Conservation (phyloP, 2,329 filamentous ascomycete genomes). For the Claviceps citrina region DNA sequence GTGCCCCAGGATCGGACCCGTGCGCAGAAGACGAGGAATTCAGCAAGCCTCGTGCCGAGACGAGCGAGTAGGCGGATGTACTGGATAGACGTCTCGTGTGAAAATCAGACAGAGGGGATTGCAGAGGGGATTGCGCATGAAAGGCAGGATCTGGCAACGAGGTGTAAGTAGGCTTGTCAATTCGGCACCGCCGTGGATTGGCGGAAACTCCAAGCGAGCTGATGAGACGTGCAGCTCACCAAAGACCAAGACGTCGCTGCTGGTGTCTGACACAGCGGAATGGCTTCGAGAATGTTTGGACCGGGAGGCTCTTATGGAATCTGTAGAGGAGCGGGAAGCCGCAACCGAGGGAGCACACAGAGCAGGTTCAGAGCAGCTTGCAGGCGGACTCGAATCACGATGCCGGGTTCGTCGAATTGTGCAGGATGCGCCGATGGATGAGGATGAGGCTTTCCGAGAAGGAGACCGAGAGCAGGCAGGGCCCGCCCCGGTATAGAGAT, state of each 20-base stretch:
- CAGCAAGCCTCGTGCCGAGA: slow-evolving; percentile 38
- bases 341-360: slow-evolving; percentile 37
- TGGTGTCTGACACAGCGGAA: slow-evolving; percentile 26
- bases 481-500: background rate
- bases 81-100: slow-evolving; percentile 54
- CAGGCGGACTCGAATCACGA: slow-evolving; percentile 43
- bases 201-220: slow-evolving; percentile 33
- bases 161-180: slow-evolving; percentile 14
- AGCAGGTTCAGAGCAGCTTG: slow-evolving; percentile 42
- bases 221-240: slow-evolving; percentile 27
- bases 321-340: slow-evolving; percentile 31
- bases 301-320: slow-evolving; percentile 27
- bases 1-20: slow-evolving; percentile 32
- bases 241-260: slow-evolving; percentile 22
- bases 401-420: slow-evolving; percentile 39
- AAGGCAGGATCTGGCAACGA: slow-evolving; percentile 34
- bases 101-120: slow-evolving; percentile 33
- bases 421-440: slow-evolving; percentile 20
- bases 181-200: slow-evolving; percentile 20
- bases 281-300: slow-evolving; percentile 28
- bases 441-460: slow-evolving; percentile 28
- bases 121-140: slow-evolving; percentile 29
- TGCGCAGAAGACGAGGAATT: slow-evolving; percentile 36
- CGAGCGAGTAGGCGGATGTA: slow-evolving; percentile 57
- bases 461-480: background rate